These are phyloP conservation scores for Epichloe sibirici DNA, from an alignment of 2,329 filamentous ascomycete species.

Conservation along the genomic window DNA sequence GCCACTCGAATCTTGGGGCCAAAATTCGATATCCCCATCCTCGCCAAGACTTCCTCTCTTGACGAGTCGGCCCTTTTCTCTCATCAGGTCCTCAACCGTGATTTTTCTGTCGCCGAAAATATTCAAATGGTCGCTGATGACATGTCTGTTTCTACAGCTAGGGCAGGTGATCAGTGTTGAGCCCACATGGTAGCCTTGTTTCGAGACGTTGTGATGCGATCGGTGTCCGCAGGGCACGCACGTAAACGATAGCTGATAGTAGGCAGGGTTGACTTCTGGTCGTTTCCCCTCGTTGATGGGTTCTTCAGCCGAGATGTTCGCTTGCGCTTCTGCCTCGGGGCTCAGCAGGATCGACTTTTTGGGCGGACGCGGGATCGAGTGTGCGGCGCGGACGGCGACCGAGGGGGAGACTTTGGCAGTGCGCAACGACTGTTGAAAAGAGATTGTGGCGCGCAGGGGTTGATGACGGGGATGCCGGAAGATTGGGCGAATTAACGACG, in stretches of 20 bases:
- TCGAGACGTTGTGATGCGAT: slow-evolving; percentile 76
- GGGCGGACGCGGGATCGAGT: slow-evolving; percentile 23
- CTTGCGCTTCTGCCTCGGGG: slow-evolving; percentile 5
- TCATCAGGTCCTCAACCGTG: slow-evolving; percentile 67
- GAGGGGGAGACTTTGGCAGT: slow-evolving; percentile 2
- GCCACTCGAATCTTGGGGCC: slow-evolving; percentile 52
- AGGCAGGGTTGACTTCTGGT: slow-evolving; percentile 36
- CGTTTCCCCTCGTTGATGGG: slow-evolving; percentile 18
- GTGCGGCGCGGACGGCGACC: slow-evolving; percentile 17
- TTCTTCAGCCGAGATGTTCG: slow-evolving; percentile 7
- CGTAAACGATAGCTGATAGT: slow-evolving; percentile 85
- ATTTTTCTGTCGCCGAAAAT: slow-evolving; percentile 61
- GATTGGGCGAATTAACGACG: slow-evolving; percentile 8
- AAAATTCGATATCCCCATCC: slow-evolving; percentile 86
- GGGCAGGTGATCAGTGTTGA: slow-evolving; percentile 85
- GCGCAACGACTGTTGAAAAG: slow-evolving; percentile 7
- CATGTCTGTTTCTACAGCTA: slow-evolving; percentile 70
- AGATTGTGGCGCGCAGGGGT: slow-evolving; percentile 7
- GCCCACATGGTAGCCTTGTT: slow-evolving; percentile 89
- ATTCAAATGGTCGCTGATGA: slow-evolving; percentile 79
- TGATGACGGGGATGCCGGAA: slow-evolving; percentile 11
- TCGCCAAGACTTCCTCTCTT: slow-evolving; percentile 59
- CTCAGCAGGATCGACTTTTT: slow-evolving; percentile 5
- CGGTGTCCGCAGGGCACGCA: slow-evolving; percentile 74
- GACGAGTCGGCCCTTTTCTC: slow-evolving; percentile 60